These are phyloP conservation scores for Helichrysum umbraculigerum DNA, from an alignment of 129 eudicot species.

Conservation along the genomic window DNA sequence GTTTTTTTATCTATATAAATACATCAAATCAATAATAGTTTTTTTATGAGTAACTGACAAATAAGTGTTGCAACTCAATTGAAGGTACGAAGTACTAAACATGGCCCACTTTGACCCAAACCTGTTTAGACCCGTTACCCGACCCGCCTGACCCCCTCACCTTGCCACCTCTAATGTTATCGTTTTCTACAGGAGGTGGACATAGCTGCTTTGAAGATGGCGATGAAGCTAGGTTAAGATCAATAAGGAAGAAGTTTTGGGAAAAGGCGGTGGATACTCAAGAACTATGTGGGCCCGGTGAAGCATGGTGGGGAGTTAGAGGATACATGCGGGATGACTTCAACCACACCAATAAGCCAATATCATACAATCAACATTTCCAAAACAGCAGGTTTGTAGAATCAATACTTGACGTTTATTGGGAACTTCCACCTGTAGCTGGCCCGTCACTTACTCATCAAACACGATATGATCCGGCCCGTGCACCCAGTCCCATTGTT, in stretches of 20 bases:
- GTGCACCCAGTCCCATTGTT: slow-evolving; percentile 77
- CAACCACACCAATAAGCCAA: slow-evolving; percentile 84
- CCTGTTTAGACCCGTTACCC: not conserved
- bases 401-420: slow-evolving; percentile 75
- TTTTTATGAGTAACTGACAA: not conserved
- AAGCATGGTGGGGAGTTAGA: slow-evolving; percentile 98
- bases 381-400: slow-evolving; percentile 94
- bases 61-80: not conserved
- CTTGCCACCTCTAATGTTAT: not conserved
- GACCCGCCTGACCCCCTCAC: not conserved
- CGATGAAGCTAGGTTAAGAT: slow-evolving; percentile 81
- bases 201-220: slow-evolving; percentile 91
- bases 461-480: slow-evolving; percentile 93
- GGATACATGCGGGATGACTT: slow-evolving; percentile 95
- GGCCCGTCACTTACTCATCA: slow-evolving; percentile 99
- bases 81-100: not conserved
- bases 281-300: slow-evolving; percentile 91
- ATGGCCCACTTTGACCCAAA: not conserved
- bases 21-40: not conserved
- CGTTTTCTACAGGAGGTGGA: slow-evolving; percentile 75
- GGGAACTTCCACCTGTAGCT: slow-evolving; percentile 98
- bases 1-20: not conserved
- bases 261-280: slow-evolving; percentile 79
- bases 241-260: slow-evolving; percentile 75
- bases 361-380: slow-evolving; percentile 66